Evolutionary conservation across 2,329 filamentous ascomycete species (phyloP).

Genomic region (Zopfia rhizophila): DNA sequence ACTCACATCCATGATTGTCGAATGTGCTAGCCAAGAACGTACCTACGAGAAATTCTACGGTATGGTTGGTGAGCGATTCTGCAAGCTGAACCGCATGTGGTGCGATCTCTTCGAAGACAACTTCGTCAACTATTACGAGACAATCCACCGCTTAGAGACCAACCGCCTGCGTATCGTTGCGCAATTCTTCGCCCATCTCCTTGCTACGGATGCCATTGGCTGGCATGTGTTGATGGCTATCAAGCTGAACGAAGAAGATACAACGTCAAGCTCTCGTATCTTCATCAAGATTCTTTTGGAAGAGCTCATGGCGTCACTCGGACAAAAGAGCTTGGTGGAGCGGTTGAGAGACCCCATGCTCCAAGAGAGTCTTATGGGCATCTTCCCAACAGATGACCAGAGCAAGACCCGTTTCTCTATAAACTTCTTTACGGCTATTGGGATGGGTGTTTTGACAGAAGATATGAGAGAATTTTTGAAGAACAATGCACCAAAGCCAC

Average conservation of each 20-base stretch:
- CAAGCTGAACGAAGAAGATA: slow-evolving; percentile 95
- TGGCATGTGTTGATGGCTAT: slow-evolving; percentile 90
- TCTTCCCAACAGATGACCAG: slow-evolving; percentile 90
- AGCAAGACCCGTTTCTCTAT: slow-evolving; percentile 95
- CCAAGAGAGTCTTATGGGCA: slow-evolving; percentile 79
- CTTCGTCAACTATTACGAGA: slow-evolving; percentile 95
- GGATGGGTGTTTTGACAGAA: slow-evolving; percentile 93
- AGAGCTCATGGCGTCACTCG: slow-evolving; percentile 86
- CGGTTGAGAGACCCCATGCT: slow-evolving; percentile 80
- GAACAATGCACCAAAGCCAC: slow-evolving; percentile 83
- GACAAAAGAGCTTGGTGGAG: slow-evolving; percentile 80
- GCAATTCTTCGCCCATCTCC: slow-evolving; percentile 90
- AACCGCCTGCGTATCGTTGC: slow-evolving; percentile 95
- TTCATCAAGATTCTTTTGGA: slow-evolving; percentile 99
- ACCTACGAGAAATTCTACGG: slow-evolving; percentile 99
- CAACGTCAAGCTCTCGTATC: slow-evolving; percentile 94
- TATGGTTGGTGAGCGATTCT: slow-evolving; percentile 91
- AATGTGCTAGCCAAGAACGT: slow-evolving; percentile 95
- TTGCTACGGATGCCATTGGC: slow-evolving; percentile 86
- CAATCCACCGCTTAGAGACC: slow-evolving; percentile 96
- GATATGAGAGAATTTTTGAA: slow-evolving; percentile 92
- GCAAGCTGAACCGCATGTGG: slow-evolving; percentile 96
- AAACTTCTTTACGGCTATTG: slow-evolving; percentile 99
- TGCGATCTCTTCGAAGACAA: slow-evolving; percentile 89
- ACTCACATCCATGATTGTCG: slow-evolving; percentile 94